A percentile compares a stretch with the other conserved stretches of the same genome.
Conservation (phyloP, 2,329 filamentous ascomycete genomes). For the Trichoderma semiorbis region DNA sequence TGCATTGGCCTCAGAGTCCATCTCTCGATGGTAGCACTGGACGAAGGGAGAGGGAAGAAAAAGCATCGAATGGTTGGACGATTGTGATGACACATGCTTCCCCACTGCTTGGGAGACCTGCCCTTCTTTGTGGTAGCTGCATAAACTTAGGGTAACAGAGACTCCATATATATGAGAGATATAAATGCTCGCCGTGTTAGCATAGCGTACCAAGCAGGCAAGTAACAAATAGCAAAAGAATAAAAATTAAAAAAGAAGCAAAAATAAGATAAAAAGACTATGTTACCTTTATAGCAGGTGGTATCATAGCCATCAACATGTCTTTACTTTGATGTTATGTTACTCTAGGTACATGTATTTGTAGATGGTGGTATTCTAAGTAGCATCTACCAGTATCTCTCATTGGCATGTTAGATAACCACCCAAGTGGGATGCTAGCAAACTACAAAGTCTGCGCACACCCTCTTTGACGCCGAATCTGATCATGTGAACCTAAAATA, state of each 20-base stretch:
- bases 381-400: background rate
- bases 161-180: slow-evolving; percentile 7
- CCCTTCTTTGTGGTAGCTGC: slow-evolving; percentile 6
- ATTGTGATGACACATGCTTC: slow-evolving; percentile 3
- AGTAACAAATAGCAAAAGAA: background rate
- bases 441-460: background rate
- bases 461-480: background rate
- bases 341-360: background rate
- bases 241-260: background rate
- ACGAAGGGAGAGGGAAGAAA: background rate
- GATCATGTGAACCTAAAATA: slow-evolving; percentile 4
- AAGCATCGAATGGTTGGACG: slow-evolving; percentile 3
- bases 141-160: slow-evolving; percentile 1
- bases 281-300: background rate
- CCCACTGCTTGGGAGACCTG: slow-evolving; percentile 2
- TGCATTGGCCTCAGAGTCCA: background rate
- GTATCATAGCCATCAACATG: background rate
- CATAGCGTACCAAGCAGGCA: background rate
- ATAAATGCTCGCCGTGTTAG: background rate
- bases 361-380: background rate
- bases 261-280: background rate
- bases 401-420: background rate
- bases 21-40: background rate
- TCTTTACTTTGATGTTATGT: no score
- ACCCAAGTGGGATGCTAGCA: background rate